Base-by-base conservation (phyloP, 1,284 basidiomycete species). In the Hemileia vastatrix region DNA sequence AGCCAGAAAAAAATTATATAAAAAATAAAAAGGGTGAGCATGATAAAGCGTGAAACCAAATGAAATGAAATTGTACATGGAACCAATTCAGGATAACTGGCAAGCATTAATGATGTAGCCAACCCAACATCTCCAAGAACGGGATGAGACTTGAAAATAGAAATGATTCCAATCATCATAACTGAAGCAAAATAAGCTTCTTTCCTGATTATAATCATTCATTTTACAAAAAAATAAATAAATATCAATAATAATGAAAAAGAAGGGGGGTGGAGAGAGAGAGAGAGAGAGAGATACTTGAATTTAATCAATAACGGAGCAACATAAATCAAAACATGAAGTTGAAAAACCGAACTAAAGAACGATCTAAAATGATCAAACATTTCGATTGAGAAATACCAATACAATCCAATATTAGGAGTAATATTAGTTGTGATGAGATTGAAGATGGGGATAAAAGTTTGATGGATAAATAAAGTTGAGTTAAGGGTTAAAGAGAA, bases 321-420 rank as follows among this genome's bases (percentile, higher is more conserved):
- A 2, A 88, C 81, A 71, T 96, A 97, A 58, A 90, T 87, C 13
- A 86, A 73, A 15, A 91, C 79, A 72, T 98, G 95, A 2, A 90
- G 68, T 47, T 89, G 90, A 77, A 97, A 97, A n/a, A 89, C 88
- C 80, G 93, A 86, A 18, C 95, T 79, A 80, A 96, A 99, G 78
- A 97, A 97, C 2, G 86, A 83, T 32, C 93, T 81, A 79, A 97
- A 99, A 76, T 98, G 89, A 72, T 96, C 92, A 70, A 99, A 99
- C 86, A 97, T 97, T 76, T 98, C 93, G 11, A 92, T 96, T 78
- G 97, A 96, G 78, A 97, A 97, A 78, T 98, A 98, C 95, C 95
- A 98, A 86, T 90, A 92, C 43, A 97, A 78, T 2, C 94, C 94
- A 6, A 90, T 84, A 71, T 94, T 96, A 0, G 95, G 95, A 4